Conservation (phyloP, 2,329 filamentous ascomycete species). For the Alternaria solani region DNA sequence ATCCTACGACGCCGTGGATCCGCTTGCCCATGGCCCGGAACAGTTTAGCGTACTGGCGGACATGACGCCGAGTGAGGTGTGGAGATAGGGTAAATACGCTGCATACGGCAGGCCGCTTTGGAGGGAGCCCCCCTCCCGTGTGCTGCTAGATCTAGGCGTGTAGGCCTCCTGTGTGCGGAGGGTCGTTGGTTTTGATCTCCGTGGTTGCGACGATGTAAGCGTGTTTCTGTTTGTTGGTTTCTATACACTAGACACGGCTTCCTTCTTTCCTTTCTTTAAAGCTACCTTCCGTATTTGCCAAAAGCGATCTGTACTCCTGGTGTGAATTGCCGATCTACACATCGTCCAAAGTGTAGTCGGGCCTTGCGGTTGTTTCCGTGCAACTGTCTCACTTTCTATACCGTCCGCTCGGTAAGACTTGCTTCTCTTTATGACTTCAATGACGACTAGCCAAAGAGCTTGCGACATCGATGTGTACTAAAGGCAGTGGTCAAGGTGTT, state of each 20-base stretch:
- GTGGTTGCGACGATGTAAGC: not conserved
- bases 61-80: not conserved
- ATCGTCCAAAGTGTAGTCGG: not conserved
- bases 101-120: not conserved
- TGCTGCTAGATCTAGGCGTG: not conserved
- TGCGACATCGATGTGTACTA: not conserved
- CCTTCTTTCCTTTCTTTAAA: not conserved
- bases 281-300: not conserved
- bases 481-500: not conserved
- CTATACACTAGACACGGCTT: not conserved
- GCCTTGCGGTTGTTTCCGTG: not conserved
- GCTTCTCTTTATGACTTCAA: not conserved
- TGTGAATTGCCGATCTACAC: not conserved
- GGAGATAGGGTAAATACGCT: not conserved
- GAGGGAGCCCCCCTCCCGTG: not conserved
- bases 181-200: conserved; percentile 1
- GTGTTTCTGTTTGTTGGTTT: not conserved
- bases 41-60: not conserved
- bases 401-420: conserved; percentile 14
- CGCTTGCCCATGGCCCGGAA: not conserved
- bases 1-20: not conserved
- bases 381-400: not conserved
- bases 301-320: not conserved
- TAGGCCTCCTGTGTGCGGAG: conserved; percentile 5
- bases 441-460: not conserved